Evolutionary conservation across 2,329 filamentous ascomycete species (phyloP).

Genomic region (Sporothrix sp.): DNA sequence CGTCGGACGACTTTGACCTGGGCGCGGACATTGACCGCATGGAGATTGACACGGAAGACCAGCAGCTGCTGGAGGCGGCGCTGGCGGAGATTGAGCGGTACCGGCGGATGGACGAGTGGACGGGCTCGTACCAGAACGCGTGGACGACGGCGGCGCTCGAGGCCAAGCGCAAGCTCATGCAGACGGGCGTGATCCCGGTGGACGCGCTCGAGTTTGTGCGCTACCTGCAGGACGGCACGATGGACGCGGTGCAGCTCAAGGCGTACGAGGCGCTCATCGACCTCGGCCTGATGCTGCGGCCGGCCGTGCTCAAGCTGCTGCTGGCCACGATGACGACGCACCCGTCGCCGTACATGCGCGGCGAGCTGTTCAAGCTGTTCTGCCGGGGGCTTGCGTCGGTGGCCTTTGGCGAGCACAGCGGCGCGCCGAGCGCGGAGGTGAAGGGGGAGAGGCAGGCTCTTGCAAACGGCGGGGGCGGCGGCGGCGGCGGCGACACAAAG

Average conservation of each 20-base stretch:
- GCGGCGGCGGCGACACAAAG: conserved; percentile 31
- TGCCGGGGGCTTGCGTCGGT: conserved; percentile 51
- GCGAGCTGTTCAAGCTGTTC: conserved; percentile 49
- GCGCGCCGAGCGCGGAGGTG: conserved; percentile 26
- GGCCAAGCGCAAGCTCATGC: conserved; percentile 54
- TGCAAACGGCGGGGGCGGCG: neutral
- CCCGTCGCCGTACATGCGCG: conserved; percentile 52
- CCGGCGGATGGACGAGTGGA: conserved; percentile 59
- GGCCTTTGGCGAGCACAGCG: conserved; percentile 54
- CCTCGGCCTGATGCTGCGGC: conserved; percentile 49
- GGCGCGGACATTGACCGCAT: conserved; percentile 34
- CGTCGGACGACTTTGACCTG: conserved; percentile 18
- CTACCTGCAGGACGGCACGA: conserved; percentile 55
- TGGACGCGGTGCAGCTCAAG: conserved; percentile 54
- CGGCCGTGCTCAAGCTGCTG: conserved; percentile 45
- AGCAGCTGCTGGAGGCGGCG: conserved; percentile 41
- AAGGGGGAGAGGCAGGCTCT: neutral
- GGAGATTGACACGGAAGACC: conserved; percentile 24
- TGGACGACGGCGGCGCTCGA: conserved; percentile 54
- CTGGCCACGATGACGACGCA: conserved; percentile 51
- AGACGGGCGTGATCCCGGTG: conserved; percentile 48
- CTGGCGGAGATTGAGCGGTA: conserved; percentile 57
- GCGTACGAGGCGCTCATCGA: conserved; percentile 55
- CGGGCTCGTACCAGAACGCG: conserved; percentile 57
- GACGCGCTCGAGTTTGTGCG: conserved; percentile 49